A percentile compares a stretch with the other conserved stretches of the same genome.
These are phyloP conservation scores for Pyronema domesticum DNA, from an alignment of 495 filamentous ascomycete genomes.

Conservation along the genomic window DNA sequence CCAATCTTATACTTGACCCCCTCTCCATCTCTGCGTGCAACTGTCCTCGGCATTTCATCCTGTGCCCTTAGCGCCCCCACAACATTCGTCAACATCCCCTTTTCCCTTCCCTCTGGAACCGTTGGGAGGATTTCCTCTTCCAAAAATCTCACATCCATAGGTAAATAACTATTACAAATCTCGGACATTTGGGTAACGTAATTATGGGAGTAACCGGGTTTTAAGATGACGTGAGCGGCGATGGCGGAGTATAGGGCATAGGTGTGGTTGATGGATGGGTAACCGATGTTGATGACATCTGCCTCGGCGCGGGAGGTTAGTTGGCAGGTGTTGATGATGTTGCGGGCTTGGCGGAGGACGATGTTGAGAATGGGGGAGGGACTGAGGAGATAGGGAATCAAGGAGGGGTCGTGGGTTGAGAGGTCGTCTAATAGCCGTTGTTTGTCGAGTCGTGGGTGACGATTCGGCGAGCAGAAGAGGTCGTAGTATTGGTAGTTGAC, in stretches of 20 bases:
- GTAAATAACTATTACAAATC: conserved; percentile 21
- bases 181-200: conserved; percentile 14
- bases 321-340: conserved; percentile 40
- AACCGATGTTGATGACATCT: conserved; percentile 24
- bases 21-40: conserved; percentile 29
- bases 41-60: conserved; percentile 41
- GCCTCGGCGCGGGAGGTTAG: conserved; percentile 26
- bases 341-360: conserved; percentile 57
- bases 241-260: conserved; percentile 18
- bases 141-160: conserved; percentile 24
- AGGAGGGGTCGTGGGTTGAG: neutral
- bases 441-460: neutral
- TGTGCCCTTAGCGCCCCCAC: conserved; percentile 37
- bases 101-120: conserved; percentile 12
- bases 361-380: conserved; percentile 40
- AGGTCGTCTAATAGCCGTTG: neutral
- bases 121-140: conserved; percentile 17
- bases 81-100: conserved; percentile 19
- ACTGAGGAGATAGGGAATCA: neutral
- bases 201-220: conserved; percentile 23
- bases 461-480: conserved; percentile 29
- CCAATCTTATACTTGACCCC: conserved; percentile 56
- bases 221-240: conserved; percentile 14
- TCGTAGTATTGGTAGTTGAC: conserved; percentile 26
- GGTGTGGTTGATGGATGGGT: conserved; percentile 18